phyloP scores from a whole-genome alignment of 208 protist species.

The Crithidia acanthocephali region DNA sequence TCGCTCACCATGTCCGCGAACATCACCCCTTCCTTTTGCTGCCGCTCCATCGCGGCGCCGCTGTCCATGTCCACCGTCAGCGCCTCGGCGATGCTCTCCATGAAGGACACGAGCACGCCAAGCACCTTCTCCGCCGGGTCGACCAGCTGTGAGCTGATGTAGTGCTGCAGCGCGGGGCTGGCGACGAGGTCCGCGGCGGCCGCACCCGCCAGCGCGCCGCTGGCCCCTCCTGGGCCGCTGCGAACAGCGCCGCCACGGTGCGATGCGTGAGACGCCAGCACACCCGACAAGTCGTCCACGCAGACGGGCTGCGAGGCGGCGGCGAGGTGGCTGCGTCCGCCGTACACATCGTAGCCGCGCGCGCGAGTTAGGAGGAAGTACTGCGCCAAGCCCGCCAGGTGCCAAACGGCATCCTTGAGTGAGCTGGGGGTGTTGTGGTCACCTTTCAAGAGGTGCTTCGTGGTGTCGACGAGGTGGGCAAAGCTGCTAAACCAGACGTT shows the following conservation, averaged over 20 bases:
- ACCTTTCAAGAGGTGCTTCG: slow-evolving; percentile 47
- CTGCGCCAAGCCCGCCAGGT: slow-evolving; percentile 52
- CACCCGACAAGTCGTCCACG: slow-evolving; percentile 8
- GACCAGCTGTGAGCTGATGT: slow-evolving; percentile 28
- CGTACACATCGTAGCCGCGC: slow-evolving; percentile 34
- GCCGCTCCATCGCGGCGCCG: slow-evolving; percentile 24
- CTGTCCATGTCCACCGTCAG: slow-evolving; percentile 32
- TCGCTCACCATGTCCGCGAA: slow-evolving; percentile 24
- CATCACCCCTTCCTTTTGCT: slow-evolving; percentile 29
- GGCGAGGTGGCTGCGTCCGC: slow-evolving; percentile 18
- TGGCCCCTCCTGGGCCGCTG: neutral
- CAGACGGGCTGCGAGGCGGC: slow-evolving; percentile 9
- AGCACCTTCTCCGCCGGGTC: slow-evolving; percentile 30
- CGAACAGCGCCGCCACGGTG: slow-evolving; percentile 1
- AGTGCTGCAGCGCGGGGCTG: slow-evolving; percentile 21
- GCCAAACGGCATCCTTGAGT: slow-evolving; percentile 51
- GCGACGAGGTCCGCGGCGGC: slow-evolving; percentile 1
- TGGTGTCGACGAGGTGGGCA: slow-evolving; percentile 41
- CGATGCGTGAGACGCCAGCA: neutral
- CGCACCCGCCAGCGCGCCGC: neutral
- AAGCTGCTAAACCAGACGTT: slow-evolving; percentile 53
- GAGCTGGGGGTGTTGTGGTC: slow-evolving; percentile 43
- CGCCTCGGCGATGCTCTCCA: slow-evolving; percentile 32
- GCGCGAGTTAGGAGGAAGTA: slow-evolving; percentile 40
- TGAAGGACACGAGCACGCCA: slow-evolving; percentile 32